Base-by-base conservation (phyloP, 2,329 filamentous ascomycete species). In the Lanzia echinophila region DNA sequence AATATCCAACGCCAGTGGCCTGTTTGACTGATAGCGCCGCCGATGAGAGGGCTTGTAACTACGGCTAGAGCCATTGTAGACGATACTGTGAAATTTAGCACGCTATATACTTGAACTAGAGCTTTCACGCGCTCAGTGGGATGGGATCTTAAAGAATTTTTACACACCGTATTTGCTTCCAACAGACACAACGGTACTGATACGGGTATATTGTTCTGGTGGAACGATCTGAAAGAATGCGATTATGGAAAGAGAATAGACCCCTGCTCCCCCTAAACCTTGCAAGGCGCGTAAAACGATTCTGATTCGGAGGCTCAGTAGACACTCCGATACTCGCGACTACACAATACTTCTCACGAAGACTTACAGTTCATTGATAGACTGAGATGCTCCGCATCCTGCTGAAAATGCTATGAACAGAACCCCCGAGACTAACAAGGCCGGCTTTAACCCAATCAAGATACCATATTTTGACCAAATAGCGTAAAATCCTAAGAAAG, bases 151-250 rank as follows among this genome's bases (percentile, higher is more conserved):
- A n/a, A n/a, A n/a, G n/a, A n/a, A n/a, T n/a, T n/a, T n/a, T n/a
- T n/a, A n/a, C n/a, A n/a, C n/a, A n/a, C n/a, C n/a, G n/a, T n/a
- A n/a, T n/a, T n/a, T n/a, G n/a, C n/a, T n/a, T n/a, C n/a, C n/a
- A n/a, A n/a, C n/a, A n/a, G n/a, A n/a, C n/a, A 53, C 13, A 42
- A 42, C 24, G 56, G 31, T n/a, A 41, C 55, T 13, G 70, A 65
- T 8, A 65, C 71, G 68, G 54, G 71, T 72, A 48, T 75, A 67
- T 56, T 78, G 69, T 10, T 71, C 63, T n/a, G 79, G 63, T 0
- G 75, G 72, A 0, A 79, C 71, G 11, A 79, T 63, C 47, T 79
- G 76, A 19, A 71, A 73, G 3, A 77, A 66, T 17, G 81, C 69
- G 50, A 78, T 72, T 31, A 74, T 71, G 2, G 71, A 67, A 8